phyloP scores from a whole-genome alignment of 2,329 filamentous ascomycete genomes.

The Mariannaea elegans region DNA sequence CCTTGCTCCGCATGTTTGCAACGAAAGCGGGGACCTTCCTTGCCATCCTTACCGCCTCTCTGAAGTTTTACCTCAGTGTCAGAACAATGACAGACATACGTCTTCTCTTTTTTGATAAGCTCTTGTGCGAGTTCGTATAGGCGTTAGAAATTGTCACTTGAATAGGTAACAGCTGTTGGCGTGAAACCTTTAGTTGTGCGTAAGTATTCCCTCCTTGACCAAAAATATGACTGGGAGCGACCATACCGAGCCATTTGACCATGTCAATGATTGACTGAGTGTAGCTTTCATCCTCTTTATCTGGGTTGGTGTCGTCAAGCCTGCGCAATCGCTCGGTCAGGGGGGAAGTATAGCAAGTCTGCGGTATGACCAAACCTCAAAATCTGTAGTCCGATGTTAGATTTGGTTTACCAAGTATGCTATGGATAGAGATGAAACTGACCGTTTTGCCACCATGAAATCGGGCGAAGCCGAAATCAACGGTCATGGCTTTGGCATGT shows the following conservation, averaged over 20 bases:
- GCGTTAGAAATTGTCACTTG: constrained; percentile 87
- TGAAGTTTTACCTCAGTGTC: constrained; percentile 87
- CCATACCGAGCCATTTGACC: constrained; percentile 72
- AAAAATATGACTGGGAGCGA: background rate
- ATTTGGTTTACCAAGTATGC: too few relatives aligned
- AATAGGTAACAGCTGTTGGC: constrained; percentile 82
- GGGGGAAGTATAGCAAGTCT: too few relatives aligned
- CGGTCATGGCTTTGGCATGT: constrained; percentile 92
- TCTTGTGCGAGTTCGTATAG: constrained; percentile 91
- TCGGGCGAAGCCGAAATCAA: constrained; percentile 95
- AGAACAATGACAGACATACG: constrained; percentile 89
- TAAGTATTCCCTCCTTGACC: background rate
- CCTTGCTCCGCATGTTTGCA: constrained; percentile 82
- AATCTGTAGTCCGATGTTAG: too few relatives aligned
- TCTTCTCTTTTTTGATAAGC: constrained; percentile 74
- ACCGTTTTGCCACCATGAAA: constrained; percentile 75
- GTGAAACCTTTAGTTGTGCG: constrained; percentile 62
- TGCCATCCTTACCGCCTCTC: constrained; percentile 79
- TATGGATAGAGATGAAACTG: constrained; percentile 16
- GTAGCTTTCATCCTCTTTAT: constrained; percentile 89
- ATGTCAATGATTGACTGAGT: constrained; percentile 89
- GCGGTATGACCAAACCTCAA: too few relatives aligned
- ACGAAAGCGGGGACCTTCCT: constrained; percentile 77
- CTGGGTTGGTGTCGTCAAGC: constrained; percentile 96
- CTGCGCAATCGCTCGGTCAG: constrained; percentile 47